Evolutionary conservation across 2,329 filamentous ascomycete species (phyloP).

Genomic region (Westerdykella ornata): DNA sequence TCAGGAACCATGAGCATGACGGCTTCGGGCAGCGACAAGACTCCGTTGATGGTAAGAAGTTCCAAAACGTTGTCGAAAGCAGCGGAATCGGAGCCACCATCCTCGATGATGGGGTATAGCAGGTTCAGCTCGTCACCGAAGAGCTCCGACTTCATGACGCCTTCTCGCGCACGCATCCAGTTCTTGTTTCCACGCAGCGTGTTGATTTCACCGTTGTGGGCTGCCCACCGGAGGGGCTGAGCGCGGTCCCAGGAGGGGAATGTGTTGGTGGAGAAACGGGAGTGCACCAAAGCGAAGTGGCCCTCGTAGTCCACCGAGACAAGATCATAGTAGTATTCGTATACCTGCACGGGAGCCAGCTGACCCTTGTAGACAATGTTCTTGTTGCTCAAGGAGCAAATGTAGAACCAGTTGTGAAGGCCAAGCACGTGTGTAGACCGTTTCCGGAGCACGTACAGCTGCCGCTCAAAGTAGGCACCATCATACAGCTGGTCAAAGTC

Average conservation of each 20-base stretch:
- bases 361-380: slow-evolving; percentile 99
- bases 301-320: slow-evolving; percentile 96
- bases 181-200: slow-evolving; percentile 97
- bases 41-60: slow-evolving; percentile 88
- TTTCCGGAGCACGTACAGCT: slow-evolving; percentile 92
- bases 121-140: slow-evolving; percentile 88
- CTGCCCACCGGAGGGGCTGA: slow-evolving; percentile 91
- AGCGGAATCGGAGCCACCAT: slow-evolving; percentile 92
- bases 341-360: slow-evolving; percentile 87
- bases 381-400: slow-evolving; percentile 93
- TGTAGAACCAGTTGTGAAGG: slow-evolving; percentile 97
- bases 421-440: slow-evolving; percentile 90
- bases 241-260: slow-evolving; percentile 98
- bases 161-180: slow-evolving; percentile 97
- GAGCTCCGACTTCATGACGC: slow-evolving; percentile 84
- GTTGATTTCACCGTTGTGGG: slow-evolving; percentile 98
- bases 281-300: slow-evolving; percentile 94
- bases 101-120: slow-evolving; percentile 91
- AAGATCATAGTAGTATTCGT: slow-evolving; percentile 95
- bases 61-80: slow-evolving; percentile 97
- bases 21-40: slow-evolving; percentile 87
- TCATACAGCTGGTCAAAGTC: slow-evolving; percentile 77
- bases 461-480: slow-evolving; percentile 78
- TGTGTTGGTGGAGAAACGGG: slow-evolving; percentile 95
- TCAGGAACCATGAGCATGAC: slow-evolving; percentile 99